Base-by-base conservation (phyloP, 176 grass and related monocot genomes). In the Metroxylon sagu region DNA sequence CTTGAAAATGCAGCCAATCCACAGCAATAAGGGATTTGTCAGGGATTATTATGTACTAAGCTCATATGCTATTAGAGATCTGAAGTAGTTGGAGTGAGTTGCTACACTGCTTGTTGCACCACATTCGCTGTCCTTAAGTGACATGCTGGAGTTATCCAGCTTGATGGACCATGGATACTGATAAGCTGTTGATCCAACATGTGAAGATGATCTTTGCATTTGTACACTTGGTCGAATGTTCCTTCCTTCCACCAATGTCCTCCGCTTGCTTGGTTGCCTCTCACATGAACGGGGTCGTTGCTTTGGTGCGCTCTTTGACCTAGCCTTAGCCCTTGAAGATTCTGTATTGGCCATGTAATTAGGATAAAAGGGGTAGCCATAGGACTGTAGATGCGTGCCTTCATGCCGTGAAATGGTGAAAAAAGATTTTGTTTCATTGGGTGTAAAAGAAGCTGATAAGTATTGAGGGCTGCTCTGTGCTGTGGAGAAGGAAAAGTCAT, bases 291-390 rank as follows among this genome's bases (percentile, higher is more conserved):
- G 68, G 19, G 67, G 67, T 25, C 83, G 83, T 70, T 78, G 78
- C 55, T 49, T 60, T 4, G 78, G 83, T 26, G 78, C 83, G 70
- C 84, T 86, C 65, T 82, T 78, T 6, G 84, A 78, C 60, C 78
- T 60, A 8, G 77, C 78, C 85, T 95, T 95, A 43, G 85, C 89
- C 14, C 89, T 74, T 3, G 81, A 88, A 6, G 89, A 95, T 74
- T 95, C 68, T 0, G 89, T 95, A 62, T 95, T 85, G 4, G 81
- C 72, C 89, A 95, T 95, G 74, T 95, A 95, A 74, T 73, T 85
- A 35, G 85, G 85, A 73, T 70, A 88, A 28, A 61, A 15, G n/a
- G 62, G 62, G 17, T 65, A 58, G 54, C n/a, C n/a, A n/a, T n/a
- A n/a, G n/a, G n/a, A n/a, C n/a, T n/a, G n/a, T n/a, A n/a, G n/a